Conservation (phyloP, 768 basidiomycete species). For the Auriscalpium vulgare region DNA sequence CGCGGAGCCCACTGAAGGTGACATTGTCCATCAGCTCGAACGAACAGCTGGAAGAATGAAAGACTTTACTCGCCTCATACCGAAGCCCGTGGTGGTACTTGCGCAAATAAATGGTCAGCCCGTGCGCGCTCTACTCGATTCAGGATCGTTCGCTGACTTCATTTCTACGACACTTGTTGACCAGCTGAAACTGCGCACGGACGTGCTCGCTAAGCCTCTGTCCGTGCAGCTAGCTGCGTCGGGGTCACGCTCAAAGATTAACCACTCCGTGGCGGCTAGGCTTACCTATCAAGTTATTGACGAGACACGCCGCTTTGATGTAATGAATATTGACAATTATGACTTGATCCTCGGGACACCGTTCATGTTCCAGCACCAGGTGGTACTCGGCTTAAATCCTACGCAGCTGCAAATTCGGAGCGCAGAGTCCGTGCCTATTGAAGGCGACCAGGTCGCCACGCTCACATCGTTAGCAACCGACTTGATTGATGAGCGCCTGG, state of each 20-base stretch:
- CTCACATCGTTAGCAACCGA: neutral
- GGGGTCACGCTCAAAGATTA: slow-evolving; percentile 33
- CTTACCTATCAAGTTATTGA: slow-evolving; percentile 30
- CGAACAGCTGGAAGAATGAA: too few relatives aligned
- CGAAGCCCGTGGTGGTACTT: too few relatives aligned
- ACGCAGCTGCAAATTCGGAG: neutral
- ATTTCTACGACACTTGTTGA: slow-evolving; percentile 22
- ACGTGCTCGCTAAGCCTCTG: slow-evolving; percentile 24
- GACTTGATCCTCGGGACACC: slow-evolving; percentile 26
- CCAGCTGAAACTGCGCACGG: slow-evolving; percentile 19
- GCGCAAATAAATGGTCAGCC: too few relatives aligned
- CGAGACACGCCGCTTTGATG: slow-evolving; percentile 19
- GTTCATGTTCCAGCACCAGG: slow-evolving; percentile 21
- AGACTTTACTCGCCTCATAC: too few relatives aligned
- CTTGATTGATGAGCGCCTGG: neutral
- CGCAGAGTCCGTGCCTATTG: neutral
- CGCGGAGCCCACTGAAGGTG: too few relatives aligned
- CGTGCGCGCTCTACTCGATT: slow-evolving; percentile 15
- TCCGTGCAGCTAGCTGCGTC: slow-evolving; percentile 32
- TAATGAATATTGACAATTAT: slow-evolving; percentile 21
- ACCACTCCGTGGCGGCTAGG: slow-evolving; percentile 16
- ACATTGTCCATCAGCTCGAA: too few relatives aligned
- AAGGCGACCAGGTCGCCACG: neutral
- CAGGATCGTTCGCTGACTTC: slow-evolving; percentile 24
- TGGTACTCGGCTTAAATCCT: neutral